Evolutionary conservation across 2,329 filamentous ascomycete genomes (phyloP).

Genomic region (Monosporascus sp.): DNA sequence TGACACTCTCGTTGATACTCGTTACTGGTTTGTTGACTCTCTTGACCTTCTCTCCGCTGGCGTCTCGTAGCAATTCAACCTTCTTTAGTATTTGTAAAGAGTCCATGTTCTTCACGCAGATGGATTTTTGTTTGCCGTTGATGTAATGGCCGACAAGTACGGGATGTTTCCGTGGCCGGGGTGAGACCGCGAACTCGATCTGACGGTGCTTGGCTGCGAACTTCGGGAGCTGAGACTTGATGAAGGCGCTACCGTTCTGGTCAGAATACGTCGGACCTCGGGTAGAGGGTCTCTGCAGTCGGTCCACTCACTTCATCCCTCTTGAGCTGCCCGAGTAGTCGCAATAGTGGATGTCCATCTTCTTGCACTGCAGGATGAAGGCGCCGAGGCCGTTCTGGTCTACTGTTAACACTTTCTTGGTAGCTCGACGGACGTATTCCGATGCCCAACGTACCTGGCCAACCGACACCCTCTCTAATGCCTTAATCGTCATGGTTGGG

Average conservation of each 20-base stretch:
- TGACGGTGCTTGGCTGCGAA: conserved; percentile 81
- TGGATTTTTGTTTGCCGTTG: conserved; percentile 78
- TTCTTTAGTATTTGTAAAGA: conserved; percentile 77
- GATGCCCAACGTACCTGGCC: conserved; percentile 41
- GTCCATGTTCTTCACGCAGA: conserved; percentile 85
- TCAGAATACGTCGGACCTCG: no score
- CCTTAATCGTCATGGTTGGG: conserved; percentile 51
- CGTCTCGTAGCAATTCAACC: conserved; percentile 65
- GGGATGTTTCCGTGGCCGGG: conserved; percentile 83
- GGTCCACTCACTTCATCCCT: conserved; percentile 76
- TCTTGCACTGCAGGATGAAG: conserved; percentile 96
- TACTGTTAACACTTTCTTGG: background rate
- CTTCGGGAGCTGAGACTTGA: conserved; percentile 66
- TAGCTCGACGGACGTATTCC: background rate
- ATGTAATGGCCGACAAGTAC: conserved; percentile 87
- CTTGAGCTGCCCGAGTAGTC: conserved; percentile 89
- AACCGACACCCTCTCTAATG: conserved; percentile 45
- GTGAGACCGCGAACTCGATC: conserved; percentile 88
- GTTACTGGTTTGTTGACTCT: conserved; percentile 58
- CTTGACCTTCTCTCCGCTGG: conserved; percentile 69
- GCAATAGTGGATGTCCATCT: conserved; percentile 94
- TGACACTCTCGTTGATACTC: conserved; percentile 60
- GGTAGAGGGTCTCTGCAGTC: no score
- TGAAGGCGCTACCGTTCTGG: conserved; percentile 59
- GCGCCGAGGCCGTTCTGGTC: conserved; percentile 88